phyloP scores from a whole-genome alignment of 257 asterid genomes.

The Nicotiana knightiana region DNA sequence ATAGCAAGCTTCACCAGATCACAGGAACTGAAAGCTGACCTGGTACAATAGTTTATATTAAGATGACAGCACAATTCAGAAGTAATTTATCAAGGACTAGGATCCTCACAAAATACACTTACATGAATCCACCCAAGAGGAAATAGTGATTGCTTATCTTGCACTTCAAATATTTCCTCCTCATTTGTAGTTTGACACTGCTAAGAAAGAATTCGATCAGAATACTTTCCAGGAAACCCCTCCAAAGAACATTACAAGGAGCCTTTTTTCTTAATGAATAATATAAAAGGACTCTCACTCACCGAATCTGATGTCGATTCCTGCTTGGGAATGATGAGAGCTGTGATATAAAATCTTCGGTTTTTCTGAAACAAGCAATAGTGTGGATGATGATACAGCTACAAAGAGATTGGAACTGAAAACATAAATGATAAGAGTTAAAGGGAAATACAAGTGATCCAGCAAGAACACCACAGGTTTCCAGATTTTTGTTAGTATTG shows the following conservation, averaged over 20 bases:
- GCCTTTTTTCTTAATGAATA: background rate
- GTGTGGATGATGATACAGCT: background rate
- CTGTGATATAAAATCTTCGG: conserved; percentile 70
- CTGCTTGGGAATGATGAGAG: conserved; percentile 95
- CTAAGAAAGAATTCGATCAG: conserved; percentile 17
- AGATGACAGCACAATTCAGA: background rate
- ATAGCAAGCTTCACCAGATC: background rate
- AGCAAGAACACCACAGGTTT: conserved; percentile 95
- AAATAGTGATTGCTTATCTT: conserved; percentile 81
- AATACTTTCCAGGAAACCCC: conserved; percentile 1
- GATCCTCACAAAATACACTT: conserved; percentile 25
- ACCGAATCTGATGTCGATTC: conserved; percentile 98
- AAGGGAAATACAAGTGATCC: conserved; percentile 77
- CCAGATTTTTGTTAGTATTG: conserved; percentile 75
- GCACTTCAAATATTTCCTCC: conserved; percentile 97
- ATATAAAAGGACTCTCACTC: conserved; percentile 18
- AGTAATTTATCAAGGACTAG: background rate
- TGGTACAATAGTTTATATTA: background rate
- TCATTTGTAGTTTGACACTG: conserved; percentile 96
- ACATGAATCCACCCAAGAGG: conserved; percentile 99
- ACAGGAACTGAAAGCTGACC: background rate
- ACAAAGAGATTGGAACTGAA: conserved; percentile 13
- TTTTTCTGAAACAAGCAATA: conserved; percentile 55
- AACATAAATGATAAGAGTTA: background rate
- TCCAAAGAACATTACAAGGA: background rate